phyloP scores from a whole-genome alignment of 768 basidiomycete genomes.

The Lactarius sanguifluus region DNA sequence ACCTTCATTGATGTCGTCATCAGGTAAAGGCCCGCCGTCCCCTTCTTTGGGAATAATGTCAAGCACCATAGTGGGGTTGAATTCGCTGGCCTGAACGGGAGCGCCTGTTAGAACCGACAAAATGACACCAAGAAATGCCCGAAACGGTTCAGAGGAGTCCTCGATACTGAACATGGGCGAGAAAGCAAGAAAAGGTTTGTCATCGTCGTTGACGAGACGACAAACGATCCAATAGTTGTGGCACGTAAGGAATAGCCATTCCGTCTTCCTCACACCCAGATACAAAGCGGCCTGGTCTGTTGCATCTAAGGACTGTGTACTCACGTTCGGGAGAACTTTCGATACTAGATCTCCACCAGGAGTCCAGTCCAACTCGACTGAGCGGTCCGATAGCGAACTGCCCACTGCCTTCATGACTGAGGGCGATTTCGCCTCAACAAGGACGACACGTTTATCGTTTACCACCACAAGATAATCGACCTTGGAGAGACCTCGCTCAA shows the following conservation, averaged over 20 bases:
- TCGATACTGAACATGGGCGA: neutral
- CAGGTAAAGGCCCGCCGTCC: neutral
- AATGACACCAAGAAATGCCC: slow-evolving; percentile 1
- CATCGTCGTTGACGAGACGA: neutral
- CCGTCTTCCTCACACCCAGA: neutral
- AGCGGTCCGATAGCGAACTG: neutral
- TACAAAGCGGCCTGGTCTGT: neutral
- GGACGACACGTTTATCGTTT: neutral
- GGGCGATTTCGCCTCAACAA: neutral
- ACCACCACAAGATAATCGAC: neutral
- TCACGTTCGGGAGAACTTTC: slow-evolving; percentile 1
- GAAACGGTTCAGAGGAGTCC: slow-evolving; percentile 1
- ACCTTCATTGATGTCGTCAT: neutral
- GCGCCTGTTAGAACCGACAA: neutral
- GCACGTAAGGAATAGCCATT: slow-evolving; percentile 4
- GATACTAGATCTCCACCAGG: neutral
- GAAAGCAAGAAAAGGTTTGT: neutral
- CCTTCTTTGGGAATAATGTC: neutral
- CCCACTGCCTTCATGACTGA: neutral
- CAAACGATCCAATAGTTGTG: slow-evolving; percentile 7
- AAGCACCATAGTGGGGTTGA: neutral
- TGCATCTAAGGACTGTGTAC: neutral
- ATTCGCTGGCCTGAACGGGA: neutral
- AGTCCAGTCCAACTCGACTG: neutral
- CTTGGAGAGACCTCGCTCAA: neutral